phyloP scores from a whole-genome alignment of 192 early-diverging fungal species.

The Umbelopsis isabellina region DNA sequence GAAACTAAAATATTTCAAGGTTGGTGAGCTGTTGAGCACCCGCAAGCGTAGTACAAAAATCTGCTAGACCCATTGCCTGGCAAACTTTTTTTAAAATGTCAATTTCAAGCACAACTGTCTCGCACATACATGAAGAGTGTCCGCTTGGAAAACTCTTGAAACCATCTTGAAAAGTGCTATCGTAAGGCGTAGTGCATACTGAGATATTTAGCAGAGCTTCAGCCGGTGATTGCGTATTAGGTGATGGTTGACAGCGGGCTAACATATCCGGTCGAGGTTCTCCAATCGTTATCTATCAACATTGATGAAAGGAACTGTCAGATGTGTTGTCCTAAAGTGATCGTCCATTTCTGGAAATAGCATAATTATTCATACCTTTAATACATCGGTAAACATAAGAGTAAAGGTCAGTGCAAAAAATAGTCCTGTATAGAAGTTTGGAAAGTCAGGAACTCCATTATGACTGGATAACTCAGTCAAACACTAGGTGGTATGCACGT shows the following conservation, averaged over 20 bases:
- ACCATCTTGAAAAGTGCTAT: slow-evolving; percentile 65
- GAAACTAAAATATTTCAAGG: slow-evolving; percentile 42
- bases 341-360: not conserved
- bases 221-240: slow-evolving; percentile 47
- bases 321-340: not conserved
- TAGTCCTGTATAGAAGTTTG: slow-evolving; percentile 32
- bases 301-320: not conserved
- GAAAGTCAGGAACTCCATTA: not conserved
- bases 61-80: too few relatives aligned
- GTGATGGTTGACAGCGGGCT: slow-evolving; percentile 45
- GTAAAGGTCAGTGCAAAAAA: slow-evolving; percentile 49
- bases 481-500: not conserved
- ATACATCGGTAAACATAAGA: slow-evolving; percentile 49
- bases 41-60: too few relatives aligned
- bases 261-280: slow-evolving; percentile 57
- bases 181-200: slow-evolving; percentile 60
- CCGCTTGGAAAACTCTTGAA: slow-evolving; percentile 89
- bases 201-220: slow-evolving; percentile 58
- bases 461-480: too few relatives aligned
- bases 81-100: not conserved
- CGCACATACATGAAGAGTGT: slow-evolving; percentile 73
- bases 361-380: slow-evolving; percentile 42
- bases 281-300: slow-evolving; percentile 47
- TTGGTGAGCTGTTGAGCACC: not conserved
- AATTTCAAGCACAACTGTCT: not conserved